Percentiles rank a stretch among this genome's conserved stretches.
phyloP scores from a whole-genome alignment of 371 early-diverging fungal genomes.

The Lichtheimia hyalospora region DNA sequence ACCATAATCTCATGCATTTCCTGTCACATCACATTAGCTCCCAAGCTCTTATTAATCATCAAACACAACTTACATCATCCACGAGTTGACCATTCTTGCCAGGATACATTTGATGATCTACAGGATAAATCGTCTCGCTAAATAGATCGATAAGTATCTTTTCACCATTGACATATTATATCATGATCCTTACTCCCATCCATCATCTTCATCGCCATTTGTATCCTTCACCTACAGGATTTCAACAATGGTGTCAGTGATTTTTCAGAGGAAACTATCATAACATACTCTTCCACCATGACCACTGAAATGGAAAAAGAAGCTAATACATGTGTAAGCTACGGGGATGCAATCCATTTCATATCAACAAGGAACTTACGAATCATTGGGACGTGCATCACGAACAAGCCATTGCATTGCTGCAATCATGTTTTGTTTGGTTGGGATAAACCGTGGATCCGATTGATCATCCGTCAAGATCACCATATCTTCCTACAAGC shows the following conservation, averaged over 20 bases:
- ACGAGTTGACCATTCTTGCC: constrained; percentile 73
- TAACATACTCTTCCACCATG: constrained; percentile 76
- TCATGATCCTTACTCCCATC: constrained; percentile 37
- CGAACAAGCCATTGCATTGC: constrained; percentile 91
- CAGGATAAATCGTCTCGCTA: constrained; percentile 64
- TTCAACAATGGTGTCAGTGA: background rate
- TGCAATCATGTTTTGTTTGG: constrained; percentile 77
- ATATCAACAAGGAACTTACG: constrained; percentile 36
- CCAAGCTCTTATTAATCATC: background rate
- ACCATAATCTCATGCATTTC: constrained; percentile 83
- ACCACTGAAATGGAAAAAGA: constrained; percentile 90
- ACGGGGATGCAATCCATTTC: background rate
- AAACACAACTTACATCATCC: constrained; percentile 69
- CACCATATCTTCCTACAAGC: constrained; percentile 65
- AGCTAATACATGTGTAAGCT: constrained; percentile 26
- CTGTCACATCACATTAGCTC: constrained; percentile 10
- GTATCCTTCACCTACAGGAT: constrained; percentile 42
- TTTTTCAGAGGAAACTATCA: background rate
- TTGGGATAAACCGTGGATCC: constrained; percentile 70
- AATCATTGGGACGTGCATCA: constrained; percentile 81
- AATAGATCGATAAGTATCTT: background rate
- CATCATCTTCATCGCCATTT: constrained; percentile 89
- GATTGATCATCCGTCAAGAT: constrained; percentile 87
- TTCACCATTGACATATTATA: background rate
- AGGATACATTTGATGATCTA: constrained; percentile 69